These are phyloP conservation scores for Suillus alpinus DNA, from an alignment of 768 basidiomycete genomes.

Conservation along the genomic window DNA sequence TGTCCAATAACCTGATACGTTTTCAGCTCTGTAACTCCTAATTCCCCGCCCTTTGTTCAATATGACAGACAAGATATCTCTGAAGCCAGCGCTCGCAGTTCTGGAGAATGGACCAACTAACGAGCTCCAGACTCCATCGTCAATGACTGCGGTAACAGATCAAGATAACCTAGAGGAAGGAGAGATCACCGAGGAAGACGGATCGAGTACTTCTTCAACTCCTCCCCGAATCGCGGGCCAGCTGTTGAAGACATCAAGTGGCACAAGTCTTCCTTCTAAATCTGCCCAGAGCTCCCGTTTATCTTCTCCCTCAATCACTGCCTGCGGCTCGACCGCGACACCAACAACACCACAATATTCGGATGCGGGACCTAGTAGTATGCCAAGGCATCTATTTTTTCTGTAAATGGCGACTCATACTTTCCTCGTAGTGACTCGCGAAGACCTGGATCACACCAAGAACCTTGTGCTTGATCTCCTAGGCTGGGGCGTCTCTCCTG, in stretches of 20 bases:
- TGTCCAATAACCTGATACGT: background rate
- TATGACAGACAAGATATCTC: background rate
- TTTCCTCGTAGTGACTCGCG: constrained; percentile 34
- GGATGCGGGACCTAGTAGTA: constrained; percentile 15
- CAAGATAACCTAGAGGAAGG: constrained; percentile 18
- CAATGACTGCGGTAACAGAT: background rate
- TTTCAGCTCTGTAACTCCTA: background rate
- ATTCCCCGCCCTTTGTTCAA: background rate
- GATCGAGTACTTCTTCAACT: background rate
- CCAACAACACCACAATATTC: background rate
- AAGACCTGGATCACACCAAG: constrained; percentile 43
- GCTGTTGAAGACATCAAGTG: background rate
- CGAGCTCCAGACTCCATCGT: constrained; percentile 1
- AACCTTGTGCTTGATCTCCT: constrained; percentile 52
- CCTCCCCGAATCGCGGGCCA: background rate
- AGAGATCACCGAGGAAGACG: constrained; percentile 18
- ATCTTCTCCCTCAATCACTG: background rate
- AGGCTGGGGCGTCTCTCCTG: constrained; percentile 51
- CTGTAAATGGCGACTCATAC: background rate
- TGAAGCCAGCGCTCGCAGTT: background rate
- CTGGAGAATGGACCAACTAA: background rate
- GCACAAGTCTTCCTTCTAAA: background rate
- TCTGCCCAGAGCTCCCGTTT: background rate
- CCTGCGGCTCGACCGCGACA: background rate
- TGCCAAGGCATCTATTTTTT: background rate